Conservation (phyloP, 75 land plant species). For the Gnetum montanum region DNA sequence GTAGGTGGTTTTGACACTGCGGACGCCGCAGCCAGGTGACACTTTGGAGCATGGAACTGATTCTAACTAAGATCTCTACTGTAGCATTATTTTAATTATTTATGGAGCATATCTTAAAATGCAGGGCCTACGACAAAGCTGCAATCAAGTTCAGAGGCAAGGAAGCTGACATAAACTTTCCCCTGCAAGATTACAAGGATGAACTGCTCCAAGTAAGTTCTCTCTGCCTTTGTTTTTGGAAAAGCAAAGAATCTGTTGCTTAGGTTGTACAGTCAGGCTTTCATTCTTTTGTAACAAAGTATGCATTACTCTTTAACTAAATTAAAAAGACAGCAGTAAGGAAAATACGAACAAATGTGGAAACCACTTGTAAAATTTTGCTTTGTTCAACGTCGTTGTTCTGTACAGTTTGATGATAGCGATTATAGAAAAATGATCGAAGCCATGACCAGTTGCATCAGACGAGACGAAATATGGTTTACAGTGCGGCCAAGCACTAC, state of each 20-base stretch:
- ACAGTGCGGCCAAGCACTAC: no score
- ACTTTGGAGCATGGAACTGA: background rate
- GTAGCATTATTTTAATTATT: background rate
- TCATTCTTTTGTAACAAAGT: no score
- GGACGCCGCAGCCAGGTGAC: slow-evolving; percentile 76
- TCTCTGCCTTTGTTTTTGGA: background rate
- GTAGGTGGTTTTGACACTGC: slow-evolving; percentile 88
- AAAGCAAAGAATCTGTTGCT: background rate
- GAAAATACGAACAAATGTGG: no score
- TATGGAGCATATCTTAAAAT: no score
- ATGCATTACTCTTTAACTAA: no score
- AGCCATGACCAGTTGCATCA: no score
- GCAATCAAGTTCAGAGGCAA: slow-evolving; percentile 38
- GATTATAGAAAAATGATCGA: no score
- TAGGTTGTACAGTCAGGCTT: background rate
- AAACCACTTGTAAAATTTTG: no score
- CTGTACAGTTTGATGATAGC: no score
- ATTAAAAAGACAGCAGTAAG: no score
- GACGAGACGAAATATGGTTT: no score
- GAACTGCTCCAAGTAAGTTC: slow-evolving; percentile 29
- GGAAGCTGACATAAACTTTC: slow-evolving; percentile 49
- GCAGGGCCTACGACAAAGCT: slow-evolving; percentile 51
- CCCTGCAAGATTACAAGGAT: slow-evolving; percentile 29
- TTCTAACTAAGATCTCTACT: background rate
- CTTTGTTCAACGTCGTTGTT: no score